Evolutionary conservation across 306 rosid genomes (phyloP).

Genomic region (Prunus davidiana): DNA sequence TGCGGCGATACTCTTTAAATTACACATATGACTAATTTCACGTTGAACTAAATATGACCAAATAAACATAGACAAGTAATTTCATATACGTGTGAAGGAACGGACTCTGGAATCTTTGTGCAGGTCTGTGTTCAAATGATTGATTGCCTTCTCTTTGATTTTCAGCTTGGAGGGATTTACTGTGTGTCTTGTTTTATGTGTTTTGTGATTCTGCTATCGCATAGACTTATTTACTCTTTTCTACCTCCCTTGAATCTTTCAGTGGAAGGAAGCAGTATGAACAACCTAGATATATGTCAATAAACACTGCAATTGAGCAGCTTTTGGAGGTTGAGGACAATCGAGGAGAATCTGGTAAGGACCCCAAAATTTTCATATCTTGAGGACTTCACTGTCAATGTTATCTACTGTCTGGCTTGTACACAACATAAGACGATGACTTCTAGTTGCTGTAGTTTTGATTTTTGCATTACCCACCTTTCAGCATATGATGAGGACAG

Average conservation of each 20-base stretch:
- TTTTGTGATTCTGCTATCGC: not conserved
- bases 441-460: not conserved
- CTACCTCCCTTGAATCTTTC: conserved; percentile 22
- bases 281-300: conserved; percentile 81
- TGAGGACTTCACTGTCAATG: not conserved
- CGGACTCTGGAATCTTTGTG: conserved; percentile 76
- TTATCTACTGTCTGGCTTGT: not conserved
- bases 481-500: conserved; percentile 66
- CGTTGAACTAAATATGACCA: too few species aligned
- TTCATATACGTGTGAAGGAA: conserved; percentile 74
- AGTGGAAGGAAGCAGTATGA: conserved; percentile 84
- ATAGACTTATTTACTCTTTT: not conserved
- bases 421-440: not conserved
- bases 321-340: conserved; percentile 72
- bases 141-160: not conserved
- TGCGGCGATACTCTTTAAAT: too few species aligned
- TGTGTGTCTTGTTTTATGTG: not conserved
- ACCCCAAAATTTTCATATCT: not conserved
- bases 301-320: conserved; percentile 83
- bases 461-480: not conserved
- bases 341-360: conserved; percentile 59
- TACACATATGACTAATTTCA: too few species aligned
- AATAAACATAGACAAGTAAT: too few species aligned
- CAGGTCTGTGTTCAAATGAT: conserved; percentile 50
- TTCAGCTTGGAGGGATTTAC: not conserved